These are phyloP conservation scores for Casuarina equisetifolia DNA, from an alignment of 306 rosid species.

Conservation along the genomic window DNA sequence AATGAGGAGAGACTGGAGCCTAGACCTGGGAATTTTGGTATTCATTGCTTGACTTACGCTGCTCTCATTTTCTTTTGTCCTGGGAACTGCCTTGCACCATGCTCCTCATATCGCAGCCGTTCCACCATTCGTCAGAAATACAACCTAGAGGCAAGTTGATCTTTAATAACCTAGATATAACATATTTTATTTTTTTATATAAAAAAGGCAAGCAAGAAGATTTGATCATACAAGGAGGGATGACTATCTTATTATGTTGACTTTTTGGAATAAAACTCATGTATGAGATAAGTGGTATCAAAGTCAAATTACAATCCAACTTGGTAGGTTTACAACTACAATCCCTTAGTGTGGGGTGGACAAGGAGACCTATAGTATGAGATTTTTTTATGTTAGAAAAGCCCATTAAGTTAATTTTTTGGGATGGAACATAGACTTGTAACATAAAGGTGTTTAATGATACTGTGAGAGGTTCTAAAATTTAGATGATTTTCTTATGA, in stretches of 20 bases:
- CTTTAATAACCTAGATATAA: neutral
- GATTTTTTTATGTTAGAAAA: no score
- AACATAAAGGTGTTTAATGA: neutral
- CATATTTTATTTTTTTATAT: no score
- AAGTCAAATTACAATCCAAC: no score
- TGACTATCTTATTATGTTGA: no score
- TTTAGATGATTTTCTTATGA: neutral
- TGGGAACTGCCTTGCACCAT: constrained; percentile 76
- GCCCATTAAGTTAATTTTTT: neutral
- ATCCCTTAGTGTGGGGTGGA: no score
- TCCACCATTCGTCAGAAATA: constrained; percentile 76
- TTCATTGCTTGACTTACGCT: constrained; percentile 71
- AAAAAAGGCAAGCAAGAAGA: no score
- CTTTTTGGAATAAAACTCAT: no score
- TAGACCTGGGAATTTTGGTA: constrained; percentile 67
- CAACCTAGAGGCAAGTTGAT: constrained; percentile 79
- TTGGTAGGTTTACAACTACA: no score
- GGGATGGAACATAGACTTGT: neutral
- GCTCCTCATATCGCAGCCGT: constrained; percentile 77
- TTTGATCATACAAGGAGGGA: neutral
- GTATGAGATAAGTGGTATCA: no score
- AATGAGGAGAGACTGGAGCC: constrained; percentile 83
- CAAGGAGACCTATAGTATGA: no score
- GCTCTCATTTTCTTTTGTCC: constrained; percentile 71
- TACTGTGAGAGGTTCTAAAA: neutral